A percentile compares a stretch with the other conserved stretches of the same genome.
These are phyloP conservation scores for Saturnispora kantuleensis DNA, from an alignment of 805 yeast species.

Conservation along the genomic window DNA sequence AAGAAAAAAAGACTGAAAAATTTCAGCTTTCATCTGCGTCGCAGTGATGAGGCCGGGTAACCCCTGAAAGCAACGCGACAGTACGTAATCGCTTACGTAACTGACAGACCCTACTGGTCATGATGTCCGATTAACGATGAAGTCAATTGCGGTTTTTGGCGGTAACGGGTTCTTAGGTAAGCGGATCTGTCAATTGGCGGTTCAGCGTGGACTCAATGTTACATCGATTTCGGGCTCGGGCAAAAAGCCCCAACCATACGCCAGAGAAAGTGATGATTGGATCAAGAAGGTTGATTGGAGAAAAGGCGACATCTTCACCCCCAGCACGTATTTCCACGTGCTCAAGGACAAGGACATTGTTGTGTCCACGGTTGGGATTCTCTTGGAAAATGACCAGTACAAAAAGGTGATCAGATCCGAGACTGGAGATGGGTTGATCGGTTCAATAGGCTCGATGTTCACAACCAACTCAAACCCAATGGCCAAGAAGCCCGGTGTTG, in stretches of 20 bases:
- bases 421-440: conserved; percentile 25
- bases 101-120: not conserved
- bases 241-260: conserved; percentile 31
- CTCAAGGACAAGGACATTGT: conserved; percentile 50
- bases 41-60: not conserved
- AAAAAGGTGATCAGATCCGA: conserved; percentile 39
- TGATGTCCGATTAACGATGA: not conserved
- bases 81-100: no score
- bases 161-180: conserved; percentile 78
- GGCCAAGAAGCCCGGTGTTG: conserved; percentile 29
- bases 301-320: conserved; percentile 58
- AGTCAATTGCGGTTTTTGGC: conserved; percentile 56
- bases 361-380: conserved; percentile 74
- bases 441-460: conserved; percentile 22
- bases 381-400: conserved; percentile 61
- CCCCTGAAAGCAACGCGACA: not conserved
- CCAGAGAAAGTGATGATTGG: conserved; percentile 34
- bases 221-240: conserved; percentile 56
- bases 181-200: conserved; percentile 59
- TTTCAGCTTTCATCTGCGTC: not conserved
- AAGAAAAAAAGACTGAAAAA: conserved; percentile 3
- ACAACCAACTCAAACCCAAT: conserved; percentile 52
- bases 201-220: conserved; percentile 54
- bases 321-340: conserved; percentile 41
- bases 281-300: conserved; percentile 53